Evolutionary conservation across 2,329 filamentous ascomycete species (phyloP), one percentile per base, ranked within the genome.

Genomic region (Zopfia rhizophila): DNA sequence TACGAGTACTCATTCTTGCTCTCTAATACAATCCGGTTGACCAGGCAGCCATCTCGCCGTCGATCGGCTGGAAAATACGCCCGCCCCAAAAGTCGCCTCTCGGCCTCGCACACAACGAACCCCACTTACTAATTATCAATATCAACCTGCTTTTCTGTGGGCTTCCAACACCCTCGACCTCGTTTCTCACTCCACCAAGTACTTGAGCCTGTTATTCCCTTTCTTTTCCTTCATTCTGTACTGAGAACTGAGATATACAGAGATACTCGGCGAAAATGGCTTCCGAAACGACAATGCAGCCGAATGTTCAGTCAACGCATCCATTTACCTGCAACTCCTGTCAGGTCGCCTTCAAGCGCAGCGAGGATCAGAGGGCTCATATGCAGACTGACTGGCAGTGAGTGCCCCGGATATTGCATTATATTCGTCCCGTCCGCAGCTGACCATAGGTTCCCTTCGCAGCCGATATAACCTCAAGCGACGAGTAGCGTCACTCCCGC

Each of bases 341-440:
- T 70, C 91, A 96, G 72, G 92, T 99, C 61, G 94, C 93, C 39
- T 99, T 97, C 76, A 88, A 93, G 58, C 91, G 90, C 68, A 91
- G 90, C 71, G 93, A 97, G 69, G 82, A 95, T 45, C 94, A 99
- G 76, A 87, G 94, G 70, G 87, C 85, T 25, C 94, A 99, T 71
- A 99, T 99, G 94, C 91, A 94, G 73, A 94, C 88, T 62, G 94
- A 99, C 77, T 99, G 94, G 94, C 93, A 99, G 89, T 94, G 82
- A 77, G 90, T 86, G 38, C 28, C n/a, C 42, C 28, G 39, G 14
- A 43, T n/a, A n/a, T n/a, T n/a, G n/a, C n/a, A n/a, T n/a, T n/a
- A n/a, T n/a, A n/a, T n/a, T n/a, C n/a, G n/a, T n/a, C n/a, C n/a
- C 25, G 44, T n/a, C 12, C 7, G 5, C 14, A 10, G 13, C 16